Base-by-base conservation (phyloP, 345 rosid species). In the Populus ilicifolia region DNA sequence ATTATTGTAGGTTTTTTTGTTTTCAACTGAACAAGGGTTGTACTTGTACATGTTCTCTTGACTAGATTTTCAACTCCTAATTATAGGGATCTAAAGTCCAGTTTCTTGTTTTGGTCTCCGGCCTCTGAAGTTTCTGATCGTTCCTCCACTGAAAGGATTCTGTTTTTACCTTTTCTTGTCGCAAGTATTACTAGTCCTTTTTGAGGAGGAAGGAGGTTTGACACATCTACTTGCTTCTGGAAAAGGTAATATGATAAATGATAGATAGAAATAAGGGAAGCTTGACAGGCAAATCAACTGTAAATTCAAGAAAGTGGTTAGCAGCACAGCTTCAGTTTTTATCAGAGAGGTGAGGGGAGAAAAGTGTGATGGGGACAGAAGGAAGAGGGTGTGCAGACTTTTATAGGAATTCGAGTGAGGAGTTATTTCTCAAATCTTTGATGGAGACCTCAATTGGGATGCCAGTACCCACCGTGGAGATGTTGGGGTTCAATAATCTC, bases 381-480 rank as follows among this genome's bases (percentile, higher is more conserved):
- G 94, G 87, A 69, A 85, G 84, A 73, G 90, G 86, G 50, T 76
- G 83, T 67, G 77, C 87, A 9, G 92, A 87, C 36, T 48, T 85
- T 77, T 87, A 78, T 62, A 86, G 91, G 76, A 89, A 91, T 65
- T 76, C 93, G 20, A 91, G 91, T 73, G 91, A 91, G 80, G 95
- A 91, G 74, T 43, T 89, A 81, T 91, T 89, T 77, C 66, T 91
- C 39, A 89, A 87, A 78, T 84, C 90, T 6, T 78, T 91, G 66
- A 89, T 89, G 95, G 95, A 91, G 69, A 86, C 67, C 67, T 84
- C 95, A 14, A 70, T 84, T 33, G 88, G 88, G 59, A 72, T 89
- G 88, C 87, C 87, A 0, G 80, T 73, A 0, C 93, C 95, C 1
- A 82, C 85, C 12, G 84, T 87, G 91, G 93, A 89, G 80, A 85